Evolutionary conservation across 2,329 filamentous ascomycete genomes (phyloP).

Genomic region (Zopfia rhizophila): DNA sequence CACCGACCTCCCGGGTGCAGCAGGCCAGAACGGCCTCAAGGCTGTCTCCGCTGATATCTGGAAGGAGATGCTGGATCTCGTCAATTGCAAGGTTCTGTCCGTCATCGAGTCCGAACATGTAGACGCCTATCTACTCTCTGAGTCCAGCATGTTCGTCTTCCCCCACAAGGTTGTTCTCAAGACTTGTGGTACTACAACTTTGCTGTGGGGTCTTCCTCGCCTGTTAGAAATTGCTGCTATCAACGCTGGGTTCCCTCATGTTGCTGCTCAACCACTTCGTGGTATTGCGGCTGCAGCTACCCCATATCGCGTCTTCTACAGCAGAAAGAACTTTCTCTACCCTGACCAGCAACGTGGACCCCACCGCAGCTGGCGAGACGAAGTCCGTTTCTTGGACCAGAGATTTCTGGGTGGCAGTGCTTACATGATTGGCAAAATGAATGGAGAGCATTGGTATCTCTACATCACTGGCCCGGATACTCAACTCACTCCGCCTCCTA

Average conservation of each 20-base stretch:
- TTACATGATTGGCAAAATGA: slow-evolving; percentile 99
- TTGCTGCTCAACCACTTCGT: slow-evolving; percentile 72
- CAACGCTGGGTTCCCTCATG: slow-evolving; percentile 88
- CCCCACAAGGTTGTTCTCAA: slow-evolving; percentile 99
- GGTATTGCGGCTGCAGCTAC: slow-evolving; percentile 81
- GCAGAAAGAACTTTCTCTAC: slow-evolving; percentile 97
- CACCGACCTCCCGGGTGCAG: slow-evolving; percentile 74
- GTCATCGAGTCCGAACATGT: slow-evolving; percentile 92
- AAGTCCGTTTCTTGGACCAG: slow-evolving; percentile 91
- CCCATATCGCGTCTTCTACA: slow-evolving; percentile 97
- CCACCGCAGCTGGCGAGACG: slow-evolving; percentile 96
- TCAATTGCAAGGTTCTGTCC: slow-evolving; percentile 98
- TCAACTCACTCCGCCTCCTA: slow-evolving; percentile 82
- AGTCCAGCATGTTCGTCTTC: slow-evolving; percentile 99
- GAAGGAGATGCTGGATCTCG: slow-evolving; percentile 97
- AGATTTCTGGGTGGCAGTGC: slow-evolving; percentile 93
- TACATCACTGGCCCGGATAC: slow-evolving; percentile 92
- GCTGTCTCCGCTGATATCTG: slow-evolving; percentile 83
- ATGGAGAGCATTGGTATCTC: slow-evolving; percentile 98
- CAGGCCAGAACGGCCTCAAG: slow-evolving; percentile 83
- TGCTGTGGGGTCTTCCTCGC: slow-evolving; percentile 87
- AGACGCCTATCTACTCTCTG: slow-evolving; percentile 95
- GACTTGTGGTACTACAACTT: slow-evolving; percentile 96
- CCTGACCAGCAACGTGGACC: slow-evolving; percentile 93
- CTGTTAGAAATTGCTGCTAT: slow-evolving; percentile 91